Percentiles rank a stretch among this genome's conserved stretches.
These are phyloP conservation scores for Wickerhamomyces bisporus DNA, from an alignment of 805 yeast species.

Conservation along the genomic window DNA sequence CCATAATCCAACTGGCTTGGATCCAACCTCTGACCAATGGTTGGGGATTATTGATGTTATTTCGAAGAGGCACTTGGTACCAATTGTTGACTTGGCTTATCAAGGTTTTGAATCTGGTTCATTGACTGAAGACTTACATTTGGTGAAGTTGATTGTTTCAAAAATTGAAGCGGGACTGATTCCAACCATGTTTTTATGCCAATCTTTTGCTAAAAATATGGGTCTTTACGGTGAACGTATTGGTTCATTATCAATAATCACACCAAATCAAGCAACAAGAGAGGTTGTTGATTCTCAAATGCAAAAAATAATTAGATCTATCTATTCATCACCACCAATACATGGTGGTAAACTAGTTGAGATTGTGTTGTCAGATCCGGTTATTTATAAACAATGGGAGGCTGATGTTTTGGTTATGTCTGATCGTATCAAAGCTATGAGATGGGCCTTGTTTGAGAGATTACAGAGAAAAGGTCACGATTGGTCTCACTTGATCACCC, in stretches of 20 bases:
- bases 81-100: slow-evolving; percentile 89
- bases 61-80: slow-evolving; percentile 55
- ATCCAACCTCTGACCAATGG: slow-evolving; percentile 82
- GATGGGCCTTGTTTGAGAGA: slow-evolving; percentile 56
- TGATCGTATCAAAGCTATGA: slow-evolving; percentile 68
- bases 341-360: slow-evolving; percentile 91
- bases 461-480: slow-evolving; percentile 51
- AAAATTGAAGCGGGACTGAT: slow-evolving; percentile 37
- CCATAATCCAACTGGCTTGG: slow-evolving; percentile 96
- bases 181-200: slow-evolving; percentile 61
- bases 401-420: slow-evolving; percentile 75
- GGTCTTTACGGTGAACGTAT: slow-evolving; percentile 95
- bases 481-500: slow-evolving; percentile 85
- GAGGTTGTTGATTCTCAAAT: slow-evolving; percentile 68
- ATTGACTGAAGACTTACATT: slow-evolving; percentile 64
- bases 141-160: slow-evolving; percentile 40
- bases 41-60: slow-evolving; percentile 61
- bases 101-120: slow-evolving; percentile 93
- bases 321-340: slow-evolving; percentile 90
- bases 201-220: slow-evolving; percentile 91
- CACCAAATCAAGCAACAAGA: slow-evolving; percentile 48
- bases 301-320: slow-evolving; percentile 77
- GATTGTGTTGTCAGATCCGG: slow-evolving; percentile 57
- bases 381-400: slow-evolving; percentile 70
- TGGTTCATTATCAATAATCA: slow-evolving; percentile 68